Base-by-base conservation (phyloP, 2,329 filamentous ascomycete species). In the Fusarium sp. region DNA sequence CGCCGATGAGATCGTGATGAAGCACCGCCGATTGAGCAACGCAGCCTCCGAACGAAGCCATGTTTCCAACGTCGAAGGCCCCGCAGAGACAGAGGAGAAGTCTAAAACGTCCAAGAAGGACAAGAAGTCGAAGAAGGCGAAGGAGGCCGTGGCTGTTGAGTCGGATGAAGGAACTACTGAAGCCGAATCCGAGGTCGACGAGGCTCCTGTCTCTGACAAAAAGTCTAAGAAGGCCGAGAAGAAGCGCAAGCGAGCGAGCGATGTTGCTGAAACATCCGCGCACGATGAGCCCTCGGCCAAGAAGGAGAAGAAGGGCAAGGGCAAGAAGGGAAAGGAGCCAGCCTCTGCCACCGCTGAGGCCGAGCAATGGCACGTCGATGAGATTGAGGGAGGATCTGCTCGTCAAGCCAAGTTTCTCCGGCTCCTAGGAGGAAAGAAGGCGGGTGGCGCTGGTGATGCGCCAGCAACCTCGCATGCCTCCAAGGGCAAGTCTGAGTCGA, bases 401-500 rank as follows among this genome's bases (percentile, higher is more conserved):
- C 82, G 88, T 12, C 86, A 89, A 71, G 79, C 80, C 65, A 90
- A 90, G 78, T 89, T 89, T 65, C 77, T 89, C 72, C 82, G 86
- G 34, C 83, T 90, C 1, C 81, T 90, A 5, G 88, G 88, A 18
- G 85, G 80, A 3, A 86, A 84, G 65, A 88, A 86, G 76, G 79
- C 79, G 27, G 79, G 80, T 18, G 77, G 75, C 31, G 74, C 68
- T 15, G 76, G 74, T n/a, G 74, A 68, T 15, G 61, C 73, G 1
- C 57, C 71, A 2, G 63, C 69, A 11, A 43, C 66, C 23, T 57
- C 62, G 46, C 40, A 43, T 31, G 39, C 50, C 27, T 56, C 73
- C 53, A 73, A 78, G 71, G 69, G 66, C 72, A 73, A 79, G 73
- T 72, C 77, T 8, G 75, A 78, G 66, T 81, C 76, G 39, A 79